A percentile compares a stretch with the other conserved stretches of the same genome.
phyloP scores from a whole-genome alignment of 2,329 filamentous ascomycete species.

The Cryphonectria radicalis region DNA sequence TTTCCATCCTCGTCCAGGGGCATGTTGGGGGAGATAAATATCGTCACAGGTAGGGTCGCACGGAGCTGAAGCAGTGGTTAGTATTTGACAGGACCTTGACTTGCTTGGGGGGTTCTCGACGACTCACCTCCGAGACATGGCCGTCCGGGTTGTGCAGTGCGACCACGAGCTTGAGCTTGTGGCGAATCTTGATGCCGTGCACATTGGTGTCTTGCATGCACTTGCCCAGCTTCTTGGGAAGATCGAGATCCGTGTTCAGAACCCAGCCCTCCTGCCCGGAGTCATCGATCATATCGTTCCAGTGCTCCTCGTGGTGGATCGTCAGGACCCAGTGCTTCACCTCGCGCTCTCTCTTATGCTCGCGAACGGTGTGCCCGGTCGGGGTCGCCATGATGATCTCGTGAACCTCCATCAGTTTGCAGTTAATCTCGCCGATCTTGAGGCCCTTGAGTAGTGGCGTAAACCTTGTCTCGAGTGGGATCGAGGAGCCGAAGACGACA shows the following conservation, averaged over 20 bases:
- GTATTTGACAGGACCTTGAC: slow-evolving; percentile 24
- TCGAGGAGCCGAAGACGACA: slow-evolving; percentile 86
- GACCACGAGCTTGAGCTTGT: slow-evolving; percentile 90
- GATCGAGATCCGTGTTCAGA: slow-evolving; percentile 63
- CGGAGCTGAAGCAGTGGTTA: slow-evolving; percentile 62
- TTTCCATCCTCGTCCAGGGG: slow-evolving; percentile 87
- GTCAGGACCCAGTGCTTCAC: slow-evolving; percentile 64
- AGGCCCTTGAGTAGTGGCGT: slow-evolving; percentile 89
- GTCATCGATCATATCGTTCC: slow-evolving; percentile 71
- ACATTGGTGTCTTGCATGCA: slow-evolving; percentile 91
- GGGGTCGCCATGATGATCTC: slow-evolving; percentile 62
- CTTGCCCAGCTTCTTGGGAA: slow-evolving; percentile 80
- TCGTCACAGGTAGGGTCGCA: slow-evolving; percentile 85
- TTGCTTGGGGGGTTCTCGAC: not conserved
- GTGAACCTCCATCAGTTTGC: slow-evolving; percentile 79
- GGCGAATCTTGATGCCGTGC: slow-evolving; percentile 86
- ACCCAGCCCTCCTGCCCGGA: slow-evolving; percentile 69
- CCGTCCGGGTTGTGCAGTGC: slow-evolving; percentile 94
- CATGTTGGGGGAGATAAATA: slow-evolving; percentile 95
- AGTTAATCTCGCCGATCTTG: slow-evolving; percentile 78
- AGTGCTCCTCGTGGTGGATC: slow-evolving; percentile 63
- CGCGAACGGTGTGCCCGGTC: slow-evolving; percentile 52
- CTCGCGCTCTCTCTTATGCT: slow-evolving; percentile 67
- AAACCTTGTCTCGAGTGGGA: slow-evolving; percentile 84
- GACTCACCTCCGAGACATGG: slow-evolving; percentile 81